Evolutionary conservation across 1,139 yeast species (phyloP).

Genomic region (Sugiyamaella neomexicana): DNA sequence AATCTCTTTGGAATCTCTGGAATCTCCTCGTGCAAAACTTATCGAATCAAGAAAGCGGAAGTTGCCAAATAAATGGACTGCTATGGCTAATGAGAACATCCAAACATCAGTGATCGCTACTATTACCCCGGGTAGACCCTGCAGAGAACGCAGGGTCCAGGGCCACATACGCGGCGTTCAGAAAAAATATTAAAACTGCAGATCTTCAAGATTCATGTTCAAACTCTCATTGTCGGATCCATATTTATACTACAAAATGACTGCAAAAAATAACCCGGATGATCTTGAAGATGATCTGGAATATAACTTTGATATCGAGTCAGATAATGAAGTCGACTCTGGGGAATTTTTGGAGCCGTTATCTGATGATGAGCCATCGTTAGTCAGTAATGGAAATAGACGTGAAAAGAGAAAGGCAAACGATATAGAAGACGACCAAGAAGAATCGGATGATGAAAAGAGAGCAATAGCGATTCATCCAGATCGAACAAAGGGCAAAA

Average conservation of each 20-base stretch:
- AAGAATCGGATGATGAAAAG: slow-evolving; percentile 20
- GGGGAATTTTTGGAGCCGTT: slow-evolving; percentile 27
- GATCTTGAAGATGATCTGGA: slow-evolving; percentile 70
- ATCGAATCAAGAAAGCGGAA: too few relatives aligned
- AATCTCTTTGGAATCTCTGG: too few relatives aligned
- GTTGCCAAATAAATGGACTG: too few relatives aligned
- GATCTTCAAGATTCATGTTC: neutral
- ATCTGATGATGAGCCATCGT: slow-evolving; percentile 25
- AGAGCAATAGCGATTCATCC: neutral
- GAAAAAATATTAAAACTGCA: neutral
- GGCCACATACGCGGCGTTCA: neutral
- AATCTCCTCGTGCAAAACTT: too few relatives aligned
- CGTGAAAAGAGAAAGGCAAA: slow-evolving; percentile 24
- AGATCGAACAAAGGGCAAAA: slow-evolving; percentile 18
- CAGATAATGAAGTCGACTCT: slow-evolving; percentile 42
- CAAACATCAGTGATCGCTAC: too few relatives aligned
- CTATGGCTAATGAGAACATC: too few relatives aligned
- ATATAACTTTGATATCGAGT: slow-evolving; percentile 49
- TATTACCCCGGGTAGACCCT: too few relatives aligned
- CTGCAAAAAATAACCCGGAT: slow-evolving; percentile 39
- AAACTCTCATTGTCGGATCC: neutral
- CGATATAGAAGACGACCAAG: slow-evolving; percentile 17
- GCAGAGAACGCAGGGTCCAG: neutral
- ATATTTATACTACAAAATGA: slow-evolving; percentile 2
- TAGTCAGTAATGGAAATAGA: slow-evolving; percentile 20